Evolutionary conservation across 768 basidiomycete species (phyloP), one percentile per base, ranked within the genome.

Genomic region (Tulasnella sp.): DNA sequence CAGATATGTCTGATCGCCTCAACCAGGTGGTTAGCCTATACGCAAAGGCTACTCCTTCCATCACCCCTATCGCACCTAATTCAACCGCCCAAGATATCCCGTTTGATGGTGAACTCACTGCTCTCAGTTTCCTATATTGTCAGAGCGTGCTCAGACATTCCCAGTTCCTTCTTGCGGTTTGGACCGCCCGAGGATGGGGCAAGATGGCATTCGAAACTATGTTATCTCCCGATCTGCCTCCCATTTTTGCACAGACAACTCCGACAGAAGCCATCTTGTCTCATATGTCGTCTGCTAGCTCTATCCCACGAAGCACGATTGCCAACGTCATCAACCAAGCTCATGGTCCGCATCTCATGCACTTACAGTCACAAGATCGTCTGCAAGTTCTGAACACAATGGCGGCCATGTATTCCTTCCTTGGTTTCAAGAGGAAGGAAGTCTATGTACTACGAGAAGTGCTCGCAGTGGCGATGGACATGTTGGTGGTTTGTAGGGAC

Each of bases 121-220:
- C 73, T 80, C 58, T 74, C 82, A 73, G 85, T 2, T 80, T 83
- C 64, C 72, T 91, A 27, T 86, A 85, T 67, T 74, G 63, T 74
- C 74, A 67, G 69, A 79, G 70, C 45, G 77, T 88, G 48, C 72
- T 92, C 8, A 79, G 88, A 37, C 86, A 86, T 65, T 71, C 83
- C 5, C 76, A 79, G 2, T 74, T 93, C 48, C 72, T 90, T 14
- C 85, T 87, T 65, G 76, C 85, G 19, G 72, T 89, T 7, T 86
- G 86, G 85, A 81, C 84, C 42, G 78, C 83, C n/a, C 86, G 87
- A 67, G 90, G 90, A 21, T 90, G 89, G 83, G 86, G 87, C 2
- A 78, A 81, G 0, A 72, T 85, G 29, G 82, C 87, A 2, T 82
- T 89, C 61, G 78, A 80, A 15, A 78, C 78, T 17, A 82, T 89